These are phyloP conservation scores for Peronospora farinosa DNA, from an alignment of 352 stramenopile species.

Conservation along the genomic window DNA sequence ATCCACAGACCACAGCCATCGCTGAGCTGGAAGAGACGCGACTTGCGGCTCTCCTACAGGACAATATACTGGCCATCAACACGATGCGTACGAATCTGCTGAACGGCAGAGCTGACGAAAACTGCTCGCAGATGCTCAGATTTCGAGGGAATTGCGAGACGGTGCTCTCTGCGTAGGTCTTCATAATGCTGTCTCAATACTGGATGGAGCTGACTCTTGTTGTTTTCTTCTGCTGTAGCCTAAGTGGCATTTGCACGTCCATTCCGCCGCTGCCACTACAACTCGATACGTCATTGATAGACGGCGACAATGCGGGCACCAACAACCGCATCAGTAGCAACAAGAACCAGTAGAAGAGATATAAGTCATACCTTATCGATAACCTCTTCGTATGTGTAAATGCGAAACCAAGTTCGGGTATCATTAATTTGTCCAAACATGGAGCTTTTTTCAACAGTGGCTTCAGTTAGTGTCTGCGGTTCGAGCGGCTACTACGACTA, in stretches of 20 bases:
- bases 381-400: too few relatives aligned
- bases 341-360: slow-evolving; percentile 16
- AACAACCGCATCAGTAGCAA: slow-evolving; percentile 10
- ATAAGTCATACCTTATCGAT: slow-evolving; percentile 6
- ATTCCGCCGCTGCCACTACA: slow-evolving; percentile 62
- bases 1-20: slow-evolving; percentile 11
- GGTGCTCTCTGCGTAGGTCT: slow-evolving; percentile 52
- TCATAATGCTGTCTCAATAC: not conserved
- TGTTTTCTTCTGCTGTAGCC: slow-evolving; percentile 23
- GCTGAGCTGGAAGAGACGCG: slow-evolving; percentile 40
- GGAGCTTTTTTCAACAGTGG: not conserved
- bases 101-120: slow-evolving; percentile 47
- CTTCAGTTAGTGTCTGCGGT: slow-evolving; percentile 22
- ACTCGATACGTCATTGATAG: slow-evolving; percentile 61
- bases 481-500: slow-evolving; percentile 7
- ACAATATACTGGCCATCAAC: slow-evolving; percentile 59
- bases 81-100: slow-evolving; percentile 67
- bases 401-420: slow-evolving; percentile 5
- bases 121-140: slow-evolving; percentile 48
- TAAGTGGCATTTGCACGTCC: slow-evolving; percentile 51
- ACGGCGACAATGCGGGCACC: slow-evolving; percentile 17
- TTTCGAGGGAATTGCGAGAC: slow-evolving; percentile 66
- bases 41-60: slow-evolving; percentile 50
- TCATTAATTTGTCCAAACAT: slow-evolving; percentile 17
- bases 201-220: not conserved